Conservation (phyloP, 1,284 basidiomycete species). For the Sporisorium iseilematis-ciliati region DNA sequence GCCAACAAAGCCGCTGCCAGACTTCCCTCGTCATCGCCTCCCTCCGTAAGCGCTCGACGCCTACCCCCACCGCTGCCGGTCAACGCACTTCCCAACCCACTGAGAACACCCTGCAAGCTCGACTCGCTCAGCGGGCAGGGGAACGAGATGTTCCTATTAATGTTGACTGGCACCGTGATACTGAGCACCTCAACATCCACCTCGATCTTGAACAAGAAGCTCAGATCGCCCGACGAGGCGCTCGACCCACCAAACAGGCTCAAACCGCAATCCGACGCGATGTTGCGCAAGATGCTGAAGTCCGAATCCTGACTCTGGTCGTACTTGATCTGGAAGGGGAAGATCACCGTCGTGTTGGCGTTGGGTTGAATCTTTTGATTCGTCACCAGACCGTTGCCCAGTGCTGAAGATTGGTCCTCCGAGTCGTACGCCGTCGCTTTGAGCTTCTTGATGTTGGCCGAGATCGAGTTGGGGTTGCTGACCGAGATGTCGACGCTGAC, state of each 20-base stretch:
- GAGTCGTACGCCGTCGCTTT: slow-evolving; percentile 58
- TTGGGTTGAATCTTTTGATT: slow-evolving; percentile 78
- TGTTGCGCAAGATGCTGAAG: slow-evolving; percentile 76
- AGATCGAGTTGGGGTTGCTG: slow-evolving; percentile 67
- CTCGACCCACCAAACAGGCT: slow-evolving; percentile 54
- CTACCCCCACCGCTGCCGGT: not conserved
- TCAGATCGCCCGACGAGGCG: slow-evolving; percentile 49
- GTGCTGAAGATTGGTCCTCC: slow-evolving; percentile 29
- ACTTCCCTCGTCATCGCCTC: not conserved
- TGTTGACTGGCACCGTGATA: slow-evolving; percentile 50
- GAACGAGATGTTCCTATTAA: slow-evolving; percentile 50
- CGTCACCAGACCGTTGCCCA: slow-evolving; percentile 55
- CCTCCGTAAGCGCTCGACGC: slow-evolving; percentile 11
- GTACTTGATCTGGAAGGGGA: slow-evolving; percentile 84
- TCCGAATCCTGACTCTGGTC: slow-evolving; percentile 76
- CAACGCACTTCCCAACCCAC: slow-evolving; percentile 19
- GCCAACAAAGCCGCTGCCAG: slow-evolving; percentile 15
- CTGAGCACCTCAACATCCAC: slow-evolving; percentile 53
- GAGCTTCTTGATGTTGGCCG: slow-evolving; percentile 58
- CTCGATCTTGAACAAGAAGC: slow-evolving; percentile 53
- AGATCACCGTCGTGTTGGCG: slow-evolving; percentile 79
- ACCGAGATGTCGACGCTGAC: slow-evolving; percentile 61
- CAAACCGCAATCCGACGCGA: slow-evolving; percentile 78
- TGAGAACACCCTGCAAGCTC: slow-evolving; percentile 26
- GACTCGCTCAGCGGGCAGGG: slow-evolving; percentile 41